phyloP scores from a whole-genome alignment of 306 rosid genomes.

The Elaeagnus macrophylla region DNA sequence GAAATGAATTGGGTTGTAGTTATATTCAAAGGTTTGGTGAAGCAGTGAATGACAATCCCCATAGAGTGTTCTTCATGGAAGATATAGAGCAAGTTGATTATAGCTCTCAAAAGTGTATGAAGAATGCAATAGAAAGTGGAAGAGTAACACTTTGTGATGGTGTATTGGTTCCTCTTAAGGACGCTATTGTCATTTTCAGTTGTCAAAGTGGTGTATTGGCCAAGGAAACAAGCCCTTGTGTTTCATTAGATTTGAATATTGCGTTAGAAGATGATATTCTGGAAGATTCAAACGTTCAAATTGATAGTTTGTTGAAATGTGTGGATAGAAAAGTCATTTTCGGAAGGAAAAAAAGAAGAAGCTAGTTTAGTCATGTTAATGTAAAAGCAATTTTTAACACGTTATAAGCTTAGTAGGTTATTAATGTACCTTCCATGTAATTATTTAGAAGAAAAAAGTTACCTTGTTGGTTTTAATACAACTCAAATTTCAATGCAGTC shows the following conservation, averaged over 20 bases:
- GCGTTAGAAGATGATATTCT: constrained; percentile 37
- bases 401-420: no score
- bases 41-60: constrained; percentile 72
- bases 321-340: constrained; percentile 53
- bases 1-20: constrained; percentile 40
- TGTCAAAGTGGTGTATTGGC: constrained; percentile 30
- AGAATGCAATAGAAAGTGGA: constrained; percentile 54
- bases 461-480: no score
- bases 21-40: constrained; percentile 60
- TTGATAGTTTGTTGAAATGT: constrained; percentile 33
- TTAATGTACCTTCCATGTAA: no score
- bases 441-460: no score
- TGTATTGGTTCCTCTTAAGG: constrained; percentile 54
- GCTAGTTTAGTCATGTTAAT: constrained; percentile 12
- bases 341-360: constrained; percentile 17
- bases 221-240: constrained; percentile 14
- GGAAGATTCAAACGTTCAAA: constrained; percentile 11
- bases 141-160: constrained; percentile 36
- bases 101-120: constrained; percentile 51
- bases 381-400: background rate
- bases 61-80: constrained; percentile 73
- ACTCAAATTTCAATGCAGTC: no score
- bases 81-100: constrained; percentile 54
- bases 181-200: constrained; percentile 65
- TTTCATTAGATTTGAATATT: constrained; percentile 61